Base-by-base conservation (phyloP, 495 filamentous ascomycete species). In the Daldinia bambusicola region DNA sequence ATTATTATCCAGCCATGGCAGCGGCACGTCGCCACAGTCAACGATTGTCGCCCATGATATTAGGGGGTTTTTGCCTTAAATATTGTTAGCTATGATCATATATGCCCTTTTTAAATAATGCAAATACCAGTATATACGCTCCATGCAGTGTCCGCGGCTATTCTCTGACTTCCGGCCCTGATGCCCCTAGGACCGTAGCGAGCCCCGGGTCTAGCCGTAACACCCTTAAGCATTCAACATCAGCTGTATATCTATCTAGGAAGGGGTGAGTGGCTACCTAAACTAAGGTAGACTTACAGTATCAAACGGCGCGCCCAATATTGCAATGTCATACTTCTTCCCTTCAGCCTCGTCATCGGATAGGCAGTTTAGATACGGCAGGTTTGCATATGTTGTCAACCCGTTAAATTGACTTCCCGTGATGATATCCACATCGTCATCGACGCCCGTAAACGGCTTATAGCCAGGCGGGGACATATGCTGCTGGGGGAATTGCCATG, bases 141-240 rank as follows among this genome's bases (percentile, higher is more conserved):
- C 64, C 73, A 80, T 13, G 67, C 62, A 26, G 61, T 58, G 18
- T 71, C 79, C 4, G 55, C 51, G 9, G 48, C 51, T 56, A 74
- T 78, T 16, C 78, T 61, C 58, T 69, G 56, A 53, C 77, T 80
- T 80, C 92, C 92, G 85, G 93, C 88, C 77, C 93, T 86, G 74
- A 95, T 95, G 30, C 90, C 91, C 55, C 85, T 88, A 10, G 93
- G 93, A 1, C 93, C 93, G 71, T 94, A 97, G 36, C 93, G 86
- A 37, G 92, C 93, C 55, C 93, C 93, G 5, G 93, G 93, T 66
- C 93, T 69, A 43, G 69, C 73, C 6, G 77, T 78, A 20, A 78
- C 75, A 1, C 74, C 71, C 78, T 80, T 26, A 26, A 26, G 26
- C 26, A 40, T 50, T 13, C 34, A 16, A 34, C 43, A 48, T 67